phyloP scores from a whole-genome alignment of 306 rosid species.

The Mucuna pruriens region DNA sequence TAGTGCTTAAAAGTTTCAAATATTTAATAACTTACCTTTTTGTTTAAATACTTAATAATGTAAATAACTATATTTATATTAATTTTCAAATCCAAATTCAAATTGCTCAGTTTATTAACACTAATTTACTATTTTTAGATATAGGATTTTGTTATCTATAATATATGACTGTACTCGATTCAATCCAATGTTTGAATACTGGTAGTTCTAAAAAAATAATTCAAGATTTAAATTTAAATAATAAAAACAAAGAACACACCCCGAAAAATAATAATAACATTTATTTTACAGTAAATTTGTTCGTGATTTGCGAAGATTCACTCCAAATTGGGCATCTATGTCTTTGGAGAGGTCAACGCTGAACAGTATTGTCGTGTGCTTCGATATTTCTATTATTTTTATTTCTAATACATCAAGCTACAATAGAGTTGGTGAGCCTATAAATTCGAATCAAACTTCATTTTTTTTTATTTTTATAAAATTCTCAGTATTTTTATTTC shows the following conservation, averaged over 20 bases:
- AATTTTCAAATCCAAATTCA: too few species aligned
- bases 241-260: background rate
- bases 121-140: too few species aligned
- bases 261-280: too few species aligned
- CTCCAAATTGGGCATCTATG: slow-evolving; percentile 43
- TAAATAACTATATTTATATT: too few species aligned
- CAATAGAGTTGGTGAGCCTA: background rate
- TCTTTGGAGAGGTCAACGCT: slow-evolving; percentile 57
- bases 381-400: slow-evolving; percentile 26
- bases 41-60: too few species aligned
- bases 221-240: background rate
- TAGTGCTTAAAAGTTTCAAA: too few species aligned
- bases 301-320: slow-evolving; percentile 46
- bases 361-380: slow-evolving; percentile 40
- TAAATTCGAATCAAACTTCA: slow-evolving; percentile 70
- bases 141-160: too few species aligned
- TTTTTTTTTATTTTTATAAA: background rate
- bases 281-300: background rate
- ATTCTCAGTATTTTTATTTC: slow-evolving; percentile 53
- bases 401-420: slow-evolving; percentile 12
- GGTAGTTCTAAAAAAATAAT: too few species aligned
- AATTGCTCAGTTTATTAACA: too few species aligned
- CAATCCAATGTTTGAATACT: too few species aligned
- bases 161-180: too few species aligned
- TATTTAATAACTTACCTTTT: too few species aligned